These are phyloP conservation scores for Lepidium africanum DNA, from an alignment of 345 rosid species.

Conservation along the genomic window DNA sequence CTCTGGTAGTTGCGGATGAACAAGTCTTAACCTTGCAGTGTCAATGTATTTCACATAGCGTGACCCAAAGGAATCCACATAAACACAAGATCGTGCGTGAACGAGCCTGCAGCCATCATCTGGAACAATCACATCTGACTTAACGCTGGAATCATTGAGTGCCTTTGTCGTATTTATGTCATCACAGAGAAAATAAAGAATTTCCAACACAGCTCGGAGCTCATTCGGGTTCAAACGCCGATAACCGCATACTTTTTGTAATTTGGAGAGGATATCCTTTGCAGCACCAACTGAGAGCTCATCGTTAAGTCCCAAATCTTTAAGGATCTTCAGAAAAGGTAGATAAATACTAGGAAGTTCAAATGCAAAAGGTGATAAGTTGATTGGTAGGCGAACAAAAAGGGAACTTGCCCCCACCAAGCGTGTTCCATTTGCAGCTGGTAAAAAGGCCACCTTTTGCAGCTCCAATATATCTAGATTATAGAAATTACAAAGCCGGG, in stretches of 20 bases:
- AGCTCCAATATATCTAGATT: constrained; percentile 58
- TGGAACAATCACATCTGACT: constrained; percentile 64
- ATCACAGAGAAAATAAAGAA: constrained; percentile 61
- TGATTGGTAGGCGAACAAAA: constrained; percentile 66
- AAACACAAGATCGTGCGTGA: constrained; percentile 69
- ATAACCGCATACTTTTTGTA: constrained; percentile 77
- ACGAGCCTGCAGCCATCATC: constrained; percentile 94
- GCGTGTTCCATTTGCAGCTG: constrained; percentile 95
- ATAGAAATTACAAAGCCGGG: constrained; percentile 1
- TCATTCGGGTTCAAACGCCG: constrained; percentile 89
- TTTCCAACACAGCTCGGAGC: constrained; percentile 90
- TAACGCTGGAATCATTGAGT: constrained; percentile 29
- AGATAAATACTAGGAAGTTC: constrained; percentile 77
- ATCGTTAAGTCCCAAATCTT: constrained; percentile 85
- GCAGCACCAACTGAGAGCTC: constrained; percentile 64
- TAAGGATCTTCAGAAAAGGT: constrained; percentile 69
- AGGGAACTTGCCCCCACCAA: constrained; percentile 68
- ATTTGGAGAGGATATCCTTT: constrained; percentile 58
- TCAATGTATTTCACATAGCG: constrained; percentile 61
- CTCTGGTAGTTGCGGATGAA: constrained; percentile 71
- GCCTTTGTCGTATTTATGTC: constrained; percentile 29
- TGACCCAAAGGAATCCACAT: constrained; percentile 75
- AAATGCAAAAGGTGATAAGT: constrained; percentile 88
- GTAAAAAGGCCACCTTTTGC: constrained; percentile 74
- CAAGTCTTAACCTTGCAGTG: constrained; percentile 70